Evolutionary conservation across 352 stramenopile genomes (phyloP), one percentile per base, ranked within the genome.

Genomic region (Globisporangium acanthophoron): DNA sequence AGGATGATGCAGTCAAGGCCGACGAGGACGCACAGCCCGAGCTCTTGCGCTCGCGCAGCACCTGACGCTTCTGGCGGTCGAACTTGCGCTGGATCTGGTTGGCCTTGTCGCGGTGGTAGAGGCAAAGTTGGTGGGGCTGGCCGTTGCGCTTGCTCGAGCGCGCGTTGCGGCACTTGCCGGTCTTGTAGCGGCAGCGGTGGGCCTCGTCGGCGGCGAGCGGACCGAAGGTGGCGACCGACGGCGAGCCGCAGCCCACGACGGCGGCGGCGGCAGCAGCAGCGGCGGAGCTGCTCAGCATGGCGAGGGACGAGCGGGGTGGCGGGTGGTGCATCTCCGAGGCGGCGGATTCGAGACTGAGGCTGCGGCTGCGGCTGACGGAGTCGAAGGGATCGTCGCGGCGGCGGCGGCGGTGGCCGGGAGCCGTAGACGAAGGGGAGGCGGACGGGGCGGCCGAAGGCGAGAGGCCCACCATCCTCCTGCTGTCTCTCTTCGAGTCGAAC

Each of bases 71-170:
- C 67, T 95, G 83, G 50, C 85, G 81, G 61, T 95, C 83, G 58
- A 93, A 92, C 70, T 92, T 92, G 71, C 85, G 83, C 67, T 95
- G 85, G 66, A 91, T 95, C 70, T 88, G 79, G 73, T 95, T 95
- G 66, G 85, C 85, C 72, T 95, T 95, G 70, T 93, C 81, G 35
- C 85, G 83, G 64, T 95, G 85, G 70, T 89, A 91, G 51, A 90
- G 66, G 54, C 85, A 95, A n/a, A 95, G 69, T 64, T 93, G 84
- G 65, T 95, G 85, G 54, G 76, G 80, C 68, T 92, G 78, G 59
- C 85, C 85, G 56, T 95, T 92, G 70, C 82, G 83, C 60, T 95
- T 95, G 64, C 71, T 81, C 45, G 83, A 91, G 54, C 85, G 85
- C 56, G 66, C 54, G 67, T 95, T 92, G 59, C 58, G 81, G 74